Percentiles rank a stretch among this genome's conserved stretches.
Evolutionary conservation across 768 basidiomycete genomes (phyloP).

Genomic region (Rubroboletus satanas): DNA sequence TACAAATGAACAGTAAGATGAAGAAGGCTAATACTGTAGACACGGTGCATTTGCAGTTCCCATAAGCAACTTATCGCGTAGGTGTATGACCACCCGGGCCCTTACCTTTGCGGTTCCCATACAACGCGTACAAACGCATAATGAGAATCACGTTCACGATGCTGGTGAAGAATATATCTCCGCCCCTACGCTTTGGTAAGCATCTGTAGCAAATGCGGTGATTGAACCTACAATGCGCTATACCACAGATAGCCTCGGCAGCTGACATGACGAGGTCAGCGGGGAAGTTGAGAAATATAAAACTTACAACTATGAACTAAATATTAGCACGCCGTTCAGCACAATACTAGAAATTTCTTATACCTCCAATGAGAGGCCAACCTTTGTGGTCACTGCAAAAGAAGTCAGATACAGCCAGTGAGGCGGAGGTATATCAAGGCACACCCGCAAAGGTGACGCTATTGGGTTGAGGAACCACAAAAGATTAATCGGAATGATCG

Average conservation of each 20-base stretch:
- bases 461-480: background rate
- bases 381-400: background rate
- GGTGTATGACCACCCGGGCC: background rate
- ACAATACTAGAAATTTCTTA: background rate
- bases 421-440: background rate
- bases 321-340: background rate
- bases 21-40: background rate
- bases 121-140: conserved; percentile 1
- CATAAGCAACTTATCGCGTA: background rate
- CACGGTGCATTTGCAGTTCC: background rate
- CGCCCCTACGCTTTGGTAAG: background rate
- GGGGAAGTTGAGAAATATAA: background rate
- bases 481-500: background rate
- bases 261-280: background rate
- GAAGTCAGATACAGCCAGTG: background rate
- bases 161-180: background rate
- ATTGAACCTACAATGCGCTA: background rate
- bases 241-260: background rate
- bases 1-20: background rate
- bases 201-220: background rate
- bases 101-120: background rate
- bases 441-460: background rate
- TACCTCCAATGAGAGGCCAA: background rate
- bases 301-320: background rate
- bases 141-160: background rate